Conservation (phyloP, 768 basidiomycete genomes). For the Cystobasidium tubakii region DNA sequence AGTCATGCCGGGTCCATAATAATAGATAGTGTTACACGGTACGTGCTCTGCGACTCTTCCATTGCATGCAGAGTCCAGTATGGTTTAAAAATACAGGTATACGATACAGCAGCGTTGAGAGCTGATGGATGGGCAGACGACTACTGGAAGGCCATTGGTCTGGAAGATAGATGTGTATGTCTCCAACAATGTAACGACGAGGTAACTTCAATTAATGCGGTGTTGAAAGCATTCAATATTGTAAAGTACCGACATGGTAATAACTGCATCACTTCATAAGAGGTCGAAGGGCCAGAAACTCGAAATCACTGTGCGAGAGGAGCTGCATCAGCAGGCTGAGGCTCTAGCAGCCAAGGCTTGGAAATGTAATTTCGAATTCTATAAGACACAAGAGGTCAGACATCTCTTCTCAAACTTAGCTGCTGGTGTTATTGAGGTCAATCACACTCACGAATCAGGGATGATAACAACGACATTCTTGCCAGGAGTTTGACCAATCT, state of each 20-base stretch:
- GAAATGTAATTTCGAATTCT: conserved; percentile 47
- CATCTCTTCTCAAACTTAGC: no score
- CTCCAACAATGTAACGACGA: background rate
- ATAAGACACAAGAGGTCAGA: background rate
- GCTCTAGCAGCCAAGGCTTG: conserved; percentile 40
- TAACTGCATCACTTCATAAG: background rate
- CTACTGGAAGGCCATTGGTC: no score
- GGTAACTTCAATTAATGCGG: background rate
- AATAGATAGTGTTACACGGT: no score
- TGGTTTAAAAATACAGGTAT: background rate
- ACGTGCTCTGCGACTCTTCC: no score
- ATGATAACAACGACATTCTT: conserved; percentile 82
- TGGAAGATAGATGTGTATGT: no score
- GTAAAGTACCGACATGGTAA: background rate
- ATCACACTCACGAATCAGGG: conserved; percentile 81
- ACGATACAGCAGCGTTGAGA: conserved; percentile 29
- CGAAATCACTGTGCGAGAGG: background rate
- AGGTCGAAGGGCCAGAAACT: no score
- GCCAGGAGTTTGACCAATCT: conserved; percentile 59
- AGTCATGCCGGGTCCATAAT: no score
- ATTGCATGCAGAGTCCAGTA: background rate
- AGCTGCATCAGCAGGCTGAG: background rate
- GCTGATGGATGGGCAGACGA: background rate
- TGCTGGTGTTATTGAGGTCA: no score
- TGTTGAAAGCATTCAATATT: conserved; percentile 19